Evolutionary conservation across 306 rosid genomes (phyloP).

Genomic region (Ammopiptanthus mongolicus): DNA sequence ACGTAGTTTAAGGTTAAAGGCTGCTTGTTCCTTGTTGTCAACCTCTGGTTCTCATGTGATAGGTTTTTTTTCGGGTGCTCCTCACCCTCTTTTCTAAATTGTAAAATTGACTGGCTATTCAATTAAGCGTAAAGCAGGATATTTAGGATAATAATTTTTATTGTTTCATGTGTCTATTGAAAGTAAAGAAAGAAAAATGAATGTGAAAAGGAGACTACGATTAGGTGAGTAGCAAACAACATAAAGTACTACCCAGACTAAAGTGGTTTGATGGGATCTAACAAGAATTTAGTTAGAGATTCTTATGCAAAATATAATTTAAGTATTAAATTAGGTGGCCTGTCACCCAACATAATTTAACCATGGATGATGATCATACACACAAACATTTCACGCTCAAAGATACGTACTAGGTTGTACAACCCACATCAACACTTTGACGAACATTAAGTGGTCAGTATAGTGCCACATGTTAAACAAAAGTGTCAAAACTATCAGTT

Average conservation of each 20-base stretch:
- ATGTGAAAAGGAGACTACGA: neutral
- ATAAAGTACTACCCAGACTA: neutral
- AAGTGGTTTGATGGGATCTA: constrained; percentile 34
- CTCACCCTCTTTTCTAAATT: neutral
- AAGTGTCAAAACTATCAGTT: neutral
- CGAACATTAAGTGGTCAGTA: neutral
- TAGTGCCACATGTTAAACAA: neutral
- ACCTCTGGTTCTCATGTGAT: neutral
- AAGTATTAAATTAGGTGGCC: constrained; percentile 39
- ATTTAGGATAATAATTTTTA: neutral
- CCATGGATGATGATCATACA: neutral
- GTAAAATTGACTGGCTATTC: neutral
- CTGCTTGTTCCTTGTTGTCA: neutral
- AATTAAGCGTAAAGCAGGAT: neutral
- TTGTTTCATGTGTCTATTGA: neutral
- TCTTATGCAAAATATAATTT: constrained; percentile 5
- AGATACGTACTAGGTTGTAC: constrained; percentile 20
- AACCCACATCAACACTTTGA: neutral
- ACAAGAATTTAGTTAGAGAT: constrained; percentile 51
- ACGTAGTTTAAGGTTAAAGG: neutral
- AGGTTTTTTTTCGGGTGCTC: neutral
- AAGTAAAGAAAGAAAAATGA: neutral
- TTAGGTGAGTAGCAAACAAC: neutral
- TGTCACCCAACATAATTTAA: constrained; percentile 10
- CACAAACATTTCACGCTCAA: constrained; percentile 19